Percentiles rank a stretch among this genome's conserved stretches.
These are phyloP conservation scores for Nakazawaea ernobii DNA, from an alignment of 805 yeast genomes.

Conservation along the genomic window DNA sequence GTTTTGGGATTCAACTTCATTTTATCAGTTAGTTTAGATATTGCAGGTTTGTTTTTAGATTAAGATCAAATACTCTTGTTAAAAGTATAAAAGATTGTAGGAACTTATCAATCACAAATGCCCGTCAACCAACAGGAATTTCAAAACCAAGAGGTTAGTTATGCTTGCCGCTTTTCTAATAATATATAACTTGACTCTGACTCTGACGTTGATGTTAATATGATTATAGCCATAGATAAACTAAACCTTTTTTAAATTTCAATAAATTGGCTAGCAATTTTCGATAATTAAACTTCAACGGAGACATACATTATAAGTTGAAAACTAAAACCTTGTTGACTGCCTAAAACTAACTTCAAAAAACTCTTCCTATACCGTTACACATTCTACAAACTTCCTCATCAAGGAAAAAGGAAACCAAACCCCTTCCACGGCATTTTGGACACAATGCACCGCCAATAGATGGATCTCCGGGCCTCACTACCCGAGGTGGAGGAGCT, in stretches of 20 bases:
- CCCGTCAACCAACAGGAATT: no score
- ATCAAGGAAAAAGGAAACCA: constrained; percentile 48
- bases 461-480: constrained; percentile 73
- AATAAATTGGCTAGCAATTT: no score
- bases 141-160: no score
- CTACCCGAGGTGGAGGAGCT: constrained; percentile 32
- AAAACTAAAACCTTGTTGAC: no score
- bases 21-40: not conserved
- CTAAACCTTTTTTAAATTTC: not conserved
- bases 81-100: not conserved
- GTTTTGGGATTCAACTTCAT: constrained; percentile 8
- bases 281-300: no score
- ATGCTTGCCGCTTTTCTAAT: no score
- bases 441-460: constrained; percentile 74
- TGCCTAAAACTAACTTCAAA: not conserved
- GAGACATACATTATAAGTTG: no score
- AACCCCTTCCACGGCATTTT: constrained; percentile 63
- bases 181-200: no score
- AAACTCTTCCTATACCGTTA: constrained; percentile 58
- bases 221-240: no score
- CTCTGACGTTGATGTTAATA: no score
- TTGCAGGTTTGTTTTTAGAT: not conserved
- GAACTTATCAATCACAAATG: not conserved
- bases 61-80: not conserved
- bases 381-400: constrained; percentile 61